Conservation (phyloP, 495 filamentous ascomycete genomes). For the Penicillium alfredii region DNA sequence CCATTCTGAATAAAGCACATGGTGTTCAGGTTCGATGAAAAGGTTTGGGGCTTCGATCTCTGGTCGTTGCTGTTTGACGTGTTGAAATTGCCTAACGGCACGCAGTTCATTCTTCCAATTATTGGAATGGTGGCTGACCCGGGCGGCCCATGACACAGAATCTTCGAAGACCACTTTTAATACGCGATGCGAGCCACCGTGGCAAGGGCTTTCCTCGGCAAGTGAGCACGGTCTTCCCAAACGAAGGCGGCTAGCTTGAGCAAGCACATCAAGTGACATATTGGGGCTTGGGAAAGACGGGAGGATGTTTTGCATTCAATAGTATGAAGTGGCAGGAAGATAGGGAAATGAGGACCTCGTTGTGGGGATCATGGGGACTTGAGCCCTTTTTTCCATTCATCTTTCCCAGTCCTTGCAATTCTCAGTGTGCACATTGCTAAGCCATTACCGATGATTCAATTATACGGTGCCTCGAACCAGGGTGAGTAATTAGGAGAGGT, state of each 20-base stretch:
- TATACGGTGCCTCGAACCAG: too few species aligned
- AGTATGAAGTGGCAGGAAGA: too few species aligned
- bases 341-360: too few species aligned
- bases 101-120: slow-evolving; percentile 11
- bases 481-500: too few species aligned
- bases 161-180: slow-evolving; percentile 16
- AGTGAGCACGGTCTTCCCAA: slow-evolving; percentile 5
- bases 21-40: slow-evolving; percentile 7
- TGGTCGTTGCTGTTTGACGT: slow-evolving; percentile 8
- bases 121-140: slow-evolving; percentile 1
- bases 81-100: slow-evolving; percentile 4
- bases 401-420: too few species aligned
- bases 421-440: too few species aligned
- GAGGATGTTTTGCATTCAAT: too few species aligned
- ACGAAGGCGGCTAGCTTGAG: slow-evolving; percentile 5
- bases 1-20: slow-evolving; percentile 16
- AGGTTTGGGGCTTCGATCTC: slow-evolving; percentile 6
- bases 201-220: slow-evolving; percentile 6
- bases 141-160: slow-evolving; percentile 15
- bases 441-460: too few species aligned
- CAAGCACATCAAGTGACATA: not conserved
- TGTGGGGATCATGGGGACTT: too few species aligned
- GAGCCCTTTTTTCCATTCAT: too few species aligned
- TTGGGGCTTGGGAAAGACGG: too few species aligned
- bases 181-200: slow-evolving; percentile 10